Conservation (phyloP, 148 eudicot genomes). For the Bassia scoparia region DNA sequence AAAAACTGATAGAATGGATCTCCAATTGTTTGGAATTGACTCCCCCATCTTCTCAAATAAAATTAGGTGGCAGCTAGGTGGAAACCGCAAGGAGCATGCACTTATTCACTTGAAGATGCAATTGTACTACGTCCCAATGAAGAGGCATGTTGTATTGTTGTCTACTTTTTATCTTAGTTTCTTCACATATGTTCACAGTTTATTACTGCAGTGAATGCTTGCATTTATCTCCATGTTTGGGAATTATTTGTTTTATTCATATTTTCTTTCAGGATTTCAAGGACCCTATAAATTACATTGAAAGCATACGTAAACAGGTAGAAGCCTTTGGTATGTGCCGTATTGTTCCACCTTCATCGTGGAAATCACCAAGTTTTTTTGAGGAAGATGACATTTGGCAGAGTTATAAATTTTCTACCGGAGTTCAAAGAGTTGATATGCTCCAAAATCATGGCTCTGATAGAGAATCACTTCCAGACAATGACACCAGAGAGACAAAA, state of each 20-base stretch:
- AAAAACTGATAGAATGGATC: too few species aligned
- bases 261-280: slow-evolving; percentile 51
- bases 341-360: slow-evolving; percentile 78
- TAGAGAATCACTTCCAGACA: slow-evolving; percentile 26
- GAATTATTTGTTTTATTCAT: background rate
- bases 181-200: slow-evolving; percentile 7
- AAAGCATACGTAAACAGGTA: slow-evolving; percentile 54
- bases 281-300: slow-evolving; percentile 57
- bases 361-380: slow-evolving; percentile 59
- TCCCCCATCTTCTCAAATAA: background rate
- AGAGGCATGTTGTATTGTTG: slow-evolving; percentile 45
- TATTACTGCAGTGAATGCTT: background rate
- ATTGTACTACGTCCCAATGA: slow-evolving; percentile 64
- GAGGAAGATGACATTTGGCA: slow-evolving; percentile 44
- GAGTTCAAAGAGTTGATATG: slow-evolving; percentile 41
- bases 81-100: slow-evolving; percentile 46
- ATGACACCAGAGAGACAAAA: slow-evolving; percentile 34
- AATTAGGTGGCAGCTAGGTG: slow-evolving; percentile 60
- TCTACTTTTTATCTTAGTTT: slow-evolving; percentile 1
- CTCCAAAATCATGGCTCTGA: slow-evolving; percentile 30
- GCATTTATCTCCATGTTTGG: background rate
- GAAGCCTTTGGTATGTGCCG: slow-evolving; percentile 73
- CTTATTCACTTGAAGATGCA: slow-evolving; percentile 51
- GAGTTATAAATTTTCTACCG: slow-evolving; percentile 40
- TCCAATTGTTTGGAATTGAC: background rate